Percentiles rank a stretch among this genome's conserved stretches.
phyloP scores from a whole-genome alignment of 2,329 filamentous ascomycete genomes.

The Microcyclospora pomicola region DNA sequence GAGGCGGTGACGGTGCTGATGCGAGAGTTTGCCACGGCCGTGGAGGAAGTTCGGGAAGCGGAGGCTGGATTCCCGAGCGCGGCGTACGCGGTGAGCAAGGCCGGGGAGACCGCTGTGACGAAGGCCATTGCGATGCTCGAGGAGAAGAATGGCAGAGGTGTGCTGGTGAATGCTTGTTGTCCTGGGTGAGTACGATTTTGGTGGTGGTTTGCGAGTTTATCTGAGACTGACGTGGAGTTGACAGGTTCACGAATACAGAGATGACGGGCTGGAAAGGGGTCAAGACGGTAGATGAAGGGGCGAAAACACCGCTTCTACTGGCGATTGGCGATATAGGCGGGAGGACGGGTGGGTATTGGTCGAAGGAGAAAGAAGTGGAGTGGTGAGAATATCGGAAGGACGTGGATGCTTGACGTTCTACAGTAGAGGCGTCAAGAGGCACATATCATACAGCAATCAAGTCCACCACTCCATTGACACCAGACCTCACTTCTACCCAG shows the following conservation, averaged over 20 bases:
- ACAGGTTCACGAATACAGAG: slow-evolving; percentile 16
- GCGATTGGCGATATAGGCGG: slow-evolving; percentile 21
- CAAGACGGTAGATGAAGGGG: slow-evolving; percentile 24
- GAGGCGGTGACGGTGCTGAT: slow-evolving; percentile 35
- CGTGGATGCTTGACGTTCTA: background rate
- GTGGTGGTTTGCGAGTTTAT: background rate
- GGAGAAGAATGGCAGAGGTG: slow-evolving; percentile 10
- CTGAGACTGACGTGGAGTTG: no score
- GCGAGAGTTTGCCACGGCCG: slow-evolving; percentile 35
- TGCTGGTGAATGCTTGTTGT: slow-evolving; percentile 24
- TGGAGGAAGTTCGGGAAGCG: slow-evolving; percentile 32
- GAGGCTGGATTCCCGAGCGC: slow-evolving; percentile 36
- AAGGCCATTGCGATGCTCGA: slow-evolving; percentile 21
- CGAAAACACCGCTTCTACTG: slow-evolving; percentile 23
- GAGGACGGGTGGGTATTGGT: slow-evolving; percentile 23
- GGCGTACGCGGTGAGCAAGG: slow-evolving; percentile 34
- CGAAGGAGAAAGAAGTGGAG: slow-evolving; percentile 20
- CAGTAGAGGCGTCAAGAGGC: no score
- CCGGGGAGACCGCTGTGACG: slow-evolving; percentile 23
- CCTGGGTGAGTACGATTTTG: slow-evolving; percentile 17
- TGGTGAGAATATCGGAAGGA: slow-evolving; percentile 11
- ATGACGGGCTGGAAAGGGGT: slow-evolving; percentile 23
- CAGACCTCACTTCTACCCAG: slow-evolving; percentile 51
- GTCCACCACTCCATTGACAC: slow-evolving; percentile 28
- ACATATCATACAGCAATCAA: slow-evolving; percentile 11